These are phyloP conservation scores for Calonectria henricotiae DNA, from an alignment of 2,329 filamentous ascomycete genomes.

Conservation along the genomic window DNA sequence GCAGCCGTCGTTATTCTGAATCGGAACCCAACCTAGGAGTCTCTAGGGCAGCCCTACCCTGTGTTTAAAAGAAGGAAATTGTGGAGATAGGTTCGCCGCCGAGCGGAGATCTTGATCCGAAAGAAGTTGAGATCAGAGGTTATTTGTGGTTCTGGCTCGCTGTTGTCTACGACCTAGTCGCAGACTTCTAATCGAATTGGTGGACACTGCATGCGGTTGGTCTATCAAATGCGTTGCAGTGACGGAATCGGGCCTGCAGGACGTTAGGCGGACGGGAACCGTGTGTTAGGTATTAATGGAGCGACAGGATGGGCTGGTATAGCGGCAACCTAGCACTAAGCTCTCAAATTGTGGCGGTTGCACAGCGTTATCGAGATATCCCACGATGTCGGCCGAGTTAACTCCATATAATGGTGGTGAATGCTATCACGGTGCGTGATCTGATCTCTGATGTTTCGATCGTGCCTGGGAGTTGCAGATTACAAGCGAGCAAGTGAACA, in stretches of 20 bases:
- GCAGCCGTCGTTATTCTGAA: not conserved
- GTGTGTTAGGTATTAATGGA: not conserved
- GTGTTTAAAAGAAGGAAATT: not conserved
- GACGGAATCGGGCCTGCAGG: no score
- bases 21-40: not conserved
- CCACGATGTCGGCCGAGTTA: not conserved
- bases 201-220: not conserved
- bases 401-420: not conserved
- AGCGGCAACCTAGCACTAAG: not conserved
- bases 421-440: not conserved
- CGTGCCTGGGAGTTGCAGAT: not conserved
- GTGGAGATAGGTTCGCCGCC: not conserved
- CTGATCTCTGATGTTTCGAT: not conserved
- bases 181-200: no score
- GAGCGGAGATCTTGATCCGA: not conserved
- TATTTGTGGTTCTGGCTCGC: not conserved
- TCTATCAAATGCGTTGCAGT: not conserved
- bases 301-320: not conserved
- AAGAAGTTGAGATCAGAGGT: slow-evolving; percentile 5
- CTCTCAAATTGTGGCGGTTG: slow-evolving; percentile 8
- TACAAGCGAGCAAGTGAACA: not conserved
- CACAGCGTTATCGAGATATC: slow-evolving; percentile 14
- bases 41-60: slow-evolving; percentile 6
- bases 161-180: not conserved
- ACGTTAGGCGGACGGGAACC: not conserved